Conservation (phyloP, 768 basidiomycete genomes). For the Russula sp. region DNA sequence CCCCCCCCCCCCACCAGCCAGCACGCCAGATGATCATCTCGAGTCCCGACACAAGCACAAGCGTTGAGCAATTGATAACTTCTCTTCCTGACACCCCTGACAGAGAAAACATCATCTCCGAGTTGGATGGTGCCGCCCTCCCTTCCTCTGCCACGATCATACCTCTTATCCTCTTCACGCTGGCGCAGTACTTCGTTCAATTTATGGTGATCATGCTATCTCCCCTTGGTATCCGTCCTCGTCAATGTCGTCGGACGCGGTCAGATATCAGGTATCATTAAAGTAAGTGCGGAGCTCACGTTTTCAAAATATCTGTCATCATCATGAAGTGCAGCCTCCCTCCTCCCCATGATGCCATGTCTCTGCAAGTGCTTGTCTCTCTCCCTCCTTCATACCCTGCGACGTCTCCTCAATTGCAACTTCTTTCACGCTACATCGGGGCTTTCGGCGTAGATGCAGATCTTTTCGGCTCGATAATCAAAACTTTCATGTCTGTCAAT, state of each 20-base stretch:
- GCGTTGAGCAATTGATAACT: background rate
- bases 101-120: conserved; percentile 15
- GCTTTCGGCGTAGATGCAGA: conserved; percentile 64
- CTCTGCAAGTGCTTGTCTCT: conserved; percentile 36
- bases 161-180: background rate
- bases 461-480: conserved; percentile 70
- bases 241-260: conserved; percentile 27
- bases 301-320: background rate
- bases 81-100: conserved; percentile 7
- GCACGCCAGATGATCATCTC: background rate
- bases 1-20: background rate
- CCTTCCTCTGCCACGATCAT: background rate
- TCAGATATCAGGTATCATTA: conserved; percentile 59
- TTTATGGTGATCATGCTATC: conserved; percentile 66
- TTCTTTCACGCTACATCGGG: conserved; percentile 78
- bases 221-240: conserved; percentile 45
- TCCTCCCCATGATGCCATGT: conserved; percentile 35
- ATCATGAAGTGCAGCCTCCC: conserved; percentile 35
- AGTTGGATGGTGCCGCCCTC: conserved; percentile 16
- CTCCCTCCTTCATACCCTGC: conserved; percentile 53
- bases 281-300: conserved; percentile 40
- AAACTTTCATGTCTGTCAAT: conserved; percentile 70
- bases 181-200: conserved; percentile 63
- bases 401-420: conserved; percentile 66
- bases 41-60: background rate